These are phyloP conservation scores for Venturiaceae sp. DNA, from an alignment of 2,329 filamentous ascomycete species.

Conservation along the genomic window DNA sequence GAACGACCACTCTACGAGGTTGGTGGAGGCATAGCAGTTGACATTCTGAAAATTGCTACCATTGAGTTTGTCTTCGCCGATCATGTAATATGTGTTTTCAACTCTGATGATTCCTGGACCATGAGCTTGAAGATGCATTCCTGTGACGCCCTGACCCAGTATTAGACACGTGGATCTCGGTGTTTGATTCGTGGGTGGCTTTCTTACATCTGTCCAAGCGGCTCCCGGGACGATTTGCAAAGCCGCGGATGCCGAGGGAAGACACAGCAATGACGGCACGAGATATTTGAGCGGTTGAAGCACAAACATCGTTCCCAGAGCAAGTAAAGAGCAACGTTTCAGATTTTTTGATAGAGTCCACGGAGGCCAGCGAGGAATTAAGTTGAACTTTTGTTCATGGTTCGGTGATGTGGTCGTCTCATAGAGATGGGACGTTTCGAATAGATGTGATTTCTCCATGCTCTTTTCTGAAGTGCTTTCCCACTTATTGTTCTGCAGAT, in stretches of 20 bases:
- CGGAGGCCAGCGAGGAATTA: background rate
- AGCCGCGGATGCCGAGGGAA: background rate
- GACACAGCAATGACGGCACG: background rate
- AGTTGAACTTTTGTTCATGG: background rate
- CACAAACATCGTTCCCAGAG: background rate
- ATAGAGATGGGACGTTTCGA: background rate
- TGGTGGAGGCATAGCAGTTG: slow-evolving; percentile 56
- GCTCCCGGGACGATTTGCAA: slow-evolving; percentile 26
- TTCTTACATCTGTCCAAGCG: slow-evolving; percentile 27
- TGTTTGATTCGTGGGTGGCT: no score
- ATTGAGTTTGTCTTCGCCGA: slow-evolving; percentile 61
- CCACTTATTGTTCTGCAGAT: background rate
- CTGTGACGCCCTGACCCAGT: slow-evolving; percentile 26
- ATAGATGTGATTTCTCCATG: background rate
- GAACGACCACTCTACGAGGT: slow-evolving; percentile 56
- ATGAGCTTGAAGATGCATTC: slow-evolving; percentile 55
- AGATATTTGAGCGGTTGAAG: background rate
- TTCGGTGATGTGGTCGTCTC: background rate
- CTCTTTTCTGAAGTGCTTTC: background rate
- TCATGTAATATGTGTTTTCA: slow-evolving; percentile 52
- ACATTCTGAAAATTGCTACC: slow-evolving; percentile 53
- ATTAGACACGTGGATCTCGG: background rate
- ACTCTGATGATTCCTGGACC: slow-evolving; percentile 54
- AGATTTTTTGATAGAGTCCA: background rate
- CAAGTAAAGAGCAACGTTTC: background rate